phyloP scores from a whole-genome alignment of 371 early-diverging fungal species.

The Capillidium heterosporum region DNA sequence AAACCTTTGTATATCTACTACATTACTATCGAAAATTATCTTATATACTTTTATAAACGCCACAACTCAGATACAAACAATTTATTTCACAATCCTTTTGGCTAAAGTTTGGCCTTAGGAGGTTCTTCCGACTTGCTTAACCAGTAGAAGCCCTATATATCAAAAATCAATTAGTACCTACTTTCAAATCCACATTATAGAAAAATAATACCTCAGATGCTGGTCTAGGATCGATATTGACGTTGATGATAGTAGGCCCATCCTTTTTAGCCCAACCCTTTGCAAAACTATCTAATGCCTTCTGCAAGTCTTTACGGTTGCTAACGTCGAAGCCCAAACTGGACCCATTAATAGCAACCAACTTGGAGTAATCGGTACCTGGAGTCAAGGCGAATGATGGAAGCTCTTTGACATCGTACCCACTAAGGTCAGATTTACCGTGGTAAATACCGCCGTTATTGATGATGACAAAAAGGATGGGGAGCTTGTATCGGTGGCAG shows the following conservation, averaged over 20 bases:
- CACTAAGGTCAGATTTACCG: slow-evolving; percentile 24
- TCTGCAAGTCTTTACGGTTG: background rate
- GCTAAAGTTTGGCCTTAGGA: no score
- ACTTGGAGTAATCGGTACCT: background rate
- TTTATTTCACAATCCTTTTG: no score
- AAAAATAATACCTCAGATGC: background rate
- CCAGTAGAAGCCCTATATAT: no score
- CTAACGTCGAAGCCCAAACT: background rate
- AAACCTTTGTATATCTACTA: no score
- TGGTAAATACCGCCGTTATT: slow-evolving; percentile 70
- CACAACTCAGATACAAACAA: no score
- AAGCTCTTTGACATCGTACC: background rate
- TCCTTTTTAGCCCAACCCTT: background rate
- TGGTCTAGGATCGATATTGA: slow-evolving; percentile 1
- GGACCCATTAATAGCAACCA: background rate
- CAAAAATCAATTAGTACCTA: no score
- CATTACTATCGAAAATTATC: no score
- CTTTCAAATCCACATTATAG: no score
- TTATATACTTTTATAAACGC: no score
- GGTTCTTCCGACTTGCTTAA: no score
- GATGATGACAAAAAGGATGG: slow-evolving; percentile 48
- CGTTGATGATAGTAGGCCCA: slow-evolving; percentile 1
- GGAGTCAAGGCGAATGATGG: slow-evolving; percentile 6
- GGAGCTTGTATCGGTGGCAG: slow-evolving; percentile 38
- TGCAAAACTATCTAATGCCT: background rate